Evolutionary conservation across 768 basidiomycete species (phyloP).

Genomic region (Boletus tomentosulus): DNA sequence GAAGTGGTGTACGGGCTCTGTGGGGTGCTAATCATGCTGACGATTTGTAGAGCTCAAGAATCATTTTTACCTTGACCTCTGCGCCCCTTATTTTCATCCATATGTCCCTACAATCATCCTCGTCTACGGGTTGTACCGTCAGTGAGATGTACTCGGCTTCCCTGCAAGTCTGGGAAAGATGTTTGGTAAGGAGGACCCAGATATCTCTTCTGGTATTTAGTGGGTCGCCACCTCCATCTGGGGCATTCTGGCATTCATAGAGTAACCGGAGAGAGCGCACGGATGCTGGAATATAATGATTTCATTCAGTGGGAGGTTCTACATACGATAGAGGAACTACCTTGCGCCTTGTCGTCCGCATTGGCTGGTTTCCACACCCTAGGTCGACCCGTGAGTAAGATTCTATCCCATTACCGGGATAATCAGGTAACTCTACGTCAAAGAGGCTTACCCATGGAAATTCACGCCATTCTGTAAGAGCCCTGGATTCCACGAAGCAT

Average conservation of each 20-base stretch:
- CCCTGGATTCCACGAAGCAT: slow-evolving; percentile 82
- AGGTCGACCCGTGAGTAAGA: not conserved
- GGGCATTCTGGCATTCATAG: slow-evolving; percentile 23
- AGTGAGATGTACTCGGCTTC: slow-evolving; percentile 68
- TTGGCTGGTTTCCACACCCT: slow-evolving; percentile 47
- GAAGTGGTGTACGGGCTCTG: slow-evolving; percentile 44
- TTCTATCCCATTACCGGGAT: not conserved
- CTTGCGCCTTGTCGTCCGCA: slow-evolving; percentile 22
- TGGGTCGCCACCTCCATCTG: not conserved
- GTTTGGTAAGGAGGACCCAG: slow-evolving; percentile 80
- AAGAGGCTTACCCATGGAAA: slow-evolving; percentile 63
- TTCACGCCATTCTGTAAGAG: slow-evolving; percentile 46
- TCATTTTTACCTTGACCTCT: slow-evolving; percentile 34
- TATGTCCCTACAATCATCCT: slow-evolving; percentile 26
- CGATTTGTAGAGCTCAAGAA: not conserved
- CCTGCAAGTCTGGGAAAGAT: slow-evolving; percentile 57
- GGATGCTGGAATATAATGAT: slow-evolving; percentile 28
- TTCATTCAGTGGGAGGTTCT: not conserved
- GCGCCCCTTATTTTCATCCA: slow-evolving; percentile 29
- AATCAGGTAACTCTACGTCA: not conserved
- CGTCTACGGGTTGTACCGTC: slow-evolving; percentile 39
- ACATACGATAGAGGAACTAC: slow-evolving; percentile 28
- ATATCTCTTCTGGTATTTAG: slow-evolving; percentile 43
- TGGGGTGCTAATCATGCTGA: slow-evolving; percentile 8
- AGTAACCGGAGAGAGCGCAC: slow-evolving; percentile 40